Base-by-base conservation (phyloP, 768 basidiomycete genomes). In the Chalciporus piperatus region DNA sequence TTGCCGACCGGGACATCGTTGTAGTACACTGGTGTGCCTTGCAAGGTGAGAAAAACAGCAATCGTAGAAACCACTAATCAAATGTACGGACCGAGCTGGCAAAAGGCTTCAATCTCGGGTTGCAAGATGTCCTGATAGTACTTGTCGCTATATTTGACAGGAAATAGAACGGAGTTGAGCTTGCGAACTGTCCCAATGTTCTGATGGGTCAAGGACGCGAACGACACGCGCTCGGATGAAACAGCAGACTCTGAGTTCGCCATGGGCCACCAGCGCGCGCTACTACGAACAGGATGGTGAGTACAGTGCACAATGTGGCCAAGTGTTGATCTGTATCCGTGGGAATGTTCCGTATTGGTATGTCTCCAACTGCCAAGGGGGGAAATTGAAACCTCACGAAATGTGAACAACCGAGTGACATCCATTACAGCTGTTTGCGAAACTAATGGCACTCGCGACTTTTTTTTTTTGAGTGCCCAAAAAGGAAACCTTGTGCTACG, bases 1-100 rank as follows among this genome's bases (percentile, higher is more conserved):
- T 85, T 90, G 52, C 93, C 92, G 56, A 95, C 85, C 41, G 93
- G 91, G 51, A 96, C 76, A 72, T 96, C 92, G 73, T 93, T 94
- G 72, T 87, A 94, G 72, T 93, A 94, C 43, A 94, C 93, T 93
- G 59, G 41, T 7, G 51, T 55, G 48, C 52, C 65, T 58, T 54
- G 50, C 43, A 51, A 50, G 52, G 59, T 66, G 52, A 66, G 66
- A 66, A 57, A 27, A 56, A 25, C 23, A 17, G 30, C 13, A 44
- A 28, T 45, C 52, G 32, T 35, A 51, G 40, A 49, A 41, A 53
- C n/a, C n/a, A n/a, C n/a, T n/a, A n/a, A n/a, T n/a, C n/a, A 50
- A 56, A 52, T 40, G n/a, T 48, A 75, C 89, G 61, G 59, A 93
- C 92, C 79, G 58, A 95, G 85, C 70, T 92, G 85, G 73, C 90